phyloP scores from a whole-genome alignment of 495 filamentous ascomycete species.

The Neurospora sp. region DNA sequence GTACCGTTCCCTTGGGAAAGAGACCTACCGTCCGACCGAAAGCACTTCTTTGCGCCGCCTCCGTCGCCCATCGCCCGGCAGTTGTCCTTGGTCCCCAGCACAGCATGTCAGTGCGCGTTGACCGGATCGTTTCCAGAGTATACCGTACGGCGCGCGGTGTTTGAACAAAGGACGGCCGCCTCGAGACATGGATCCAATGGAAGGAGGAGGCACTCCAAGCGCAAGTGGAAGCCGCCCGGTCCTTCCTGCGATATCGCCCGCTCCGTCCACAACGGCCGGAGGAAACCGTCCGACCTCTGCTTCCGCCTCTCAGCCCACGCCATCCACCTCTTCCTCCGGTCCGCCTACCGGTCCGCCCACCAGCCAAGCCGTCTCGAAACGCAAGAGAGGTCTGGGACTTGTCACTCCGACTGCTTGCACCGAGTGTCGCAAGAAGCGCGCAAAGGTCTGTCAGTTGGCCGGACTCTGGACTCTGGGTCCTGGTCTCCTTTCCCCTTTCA shows the following conservation, averaged over 20 bases:
- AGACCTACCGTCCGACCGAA: neutral
- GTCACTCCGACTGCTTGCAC: constrained; percentile 48
- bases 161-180: neutral
- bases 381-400: constrained; percentile 39
- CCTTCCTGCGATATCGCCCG: constrained; percentile 2
- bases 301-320: constrained; percentile 9
- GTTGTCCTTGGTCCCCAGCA: neutral
- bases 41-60: neutral
- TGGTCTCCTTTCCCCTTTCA: neutral
- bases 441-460: constrained; percentile 30
- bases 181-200: constrained; percentile 18
- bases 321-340: constrained; percentile 12
- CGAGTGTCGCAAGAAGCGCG: constrained; percentile 48
- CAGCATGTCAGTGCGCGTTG: constrained; percentile 6
- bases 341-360: neutral
- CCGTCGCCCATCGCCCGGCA: neutral
- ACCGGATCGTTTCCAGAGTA: neutral
- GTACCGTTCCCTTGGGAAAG: neutral
- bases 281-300: constrained; percentile 2
- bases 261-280: constrained; percentile 6
- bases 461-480: neutral
- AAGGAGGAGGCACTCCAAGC: constrained; percentile 13
- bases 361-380: constrained; percentile 23
- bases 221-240: neutral
- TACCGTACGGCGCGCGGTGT: neutral